Percentiles rank a stretch among this genome's conserved stretches.
These are phyloP conservation scores for Gaeumannomyces tritici DNA, from an alignment of 2,329 filamentous ascomycete genomes.

Conservation along the genomic window DNA sequence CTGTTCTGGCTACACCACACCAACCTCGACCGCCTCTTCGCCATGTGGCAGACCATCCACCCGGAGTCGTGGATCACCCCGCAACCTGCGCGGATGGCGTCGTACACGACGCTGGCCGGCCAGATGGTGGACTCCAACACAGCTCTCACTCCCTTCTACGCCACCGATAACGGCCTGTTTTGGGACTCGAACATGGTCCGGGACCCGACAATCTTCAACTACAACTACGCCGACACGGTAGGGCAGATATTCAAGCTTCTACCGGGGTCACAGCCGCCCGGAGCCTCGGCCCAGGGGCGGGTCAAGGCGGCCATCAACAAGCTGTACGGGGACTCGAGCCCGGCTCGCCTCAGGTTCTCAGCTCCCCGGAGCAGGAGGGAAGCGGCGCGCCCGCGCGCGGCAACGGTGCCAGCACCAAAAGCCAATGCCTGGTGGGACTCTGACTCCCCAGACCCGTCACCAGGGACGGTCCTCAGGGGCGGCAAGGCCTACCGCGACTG, in stretches of 20 bases:
- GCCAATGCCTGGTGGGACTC: neutral
- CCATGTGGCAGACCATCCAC: constrained; percentile 69
- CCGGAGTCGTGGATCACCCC: constrained; percentile 57
- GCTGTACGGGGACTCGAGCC: constrained; percentile 44
- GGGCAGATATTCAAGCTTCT: constrained; percentile 17
- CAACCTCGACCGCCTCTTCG: constrained; percentile 66
- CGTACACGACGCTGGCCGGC: constrained; percentile 49
- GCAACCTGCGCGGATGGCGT: constrained; percentile 41
- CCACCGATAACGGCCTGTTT: constrained; percentile 45
- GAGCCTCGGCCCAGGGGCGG: constrained; percentile 17
- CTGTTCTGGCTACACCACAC: constrained; percentile 69
- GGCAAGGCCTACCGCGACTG: constrained; percentile 48
- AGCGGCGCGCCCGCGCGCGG: neutral
- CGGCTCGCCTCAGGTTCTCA: constrained; percentile 18
- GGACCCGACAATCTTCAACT: constrained; percentile 54
- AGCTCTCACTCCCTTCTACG: constrained; percentile 58
- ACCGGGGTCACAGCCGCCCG: constrained; percentile 18
- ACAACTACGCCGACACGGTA: constrained; percentile 62
- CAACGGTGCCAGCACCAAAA: neutral
- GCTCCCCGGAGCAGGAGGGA: constrained; percentile 8
- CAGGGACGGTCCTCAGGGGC: constrained; percentile 23
- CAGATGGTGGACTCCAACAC: constrained; percentile 45
- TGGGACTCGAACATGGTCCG: constrained; percentile 59
- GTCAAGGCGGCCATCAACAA: constrained; percentile 45
- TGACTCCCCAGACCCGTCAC: neutral